Evolutionary conservation across 768 basidiomycete species (phyloP).

Genomic region (Macrolepiota fuliginosa): DNA sequence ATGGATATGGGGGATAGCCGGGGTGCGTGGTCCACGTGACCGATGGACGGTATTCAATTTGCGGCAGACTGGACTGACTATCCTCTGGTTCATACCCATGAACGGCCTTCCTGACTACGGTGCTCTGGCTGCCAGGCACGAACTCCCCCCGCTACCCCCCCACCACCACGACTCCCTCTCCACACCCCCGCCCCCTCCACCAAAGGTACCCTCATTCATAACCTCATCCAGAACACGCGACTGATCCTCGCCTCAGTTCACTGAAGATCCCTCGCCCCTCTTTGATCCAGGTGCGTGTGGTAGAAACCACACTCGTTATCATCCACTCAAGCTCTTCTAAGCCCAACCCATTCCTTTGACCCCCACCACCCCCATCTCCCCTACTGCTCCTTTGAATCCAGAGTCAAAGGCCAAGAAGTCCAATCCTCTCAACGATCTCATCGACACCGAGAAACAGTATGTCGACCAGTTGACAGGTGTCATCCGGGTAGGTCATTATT

Average conservation of each 20-base stretch:
- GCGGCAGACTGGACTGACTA: too few species aligned
- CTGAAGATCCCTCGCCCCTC: constrained; percentile 12
- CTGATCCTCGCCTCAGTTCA: constrained; percentile 1
- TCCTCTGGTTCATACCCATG: neutral
- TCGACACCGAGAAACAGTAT: constrained; percentile 91
- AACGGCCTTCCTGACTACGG: constrained; percentile 1
- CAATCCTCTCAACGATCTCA: constrained; percentile 88
- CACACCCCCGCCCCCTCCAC: constrained; percentile 10
- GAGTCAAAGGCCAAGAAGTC: constrained; percentile 57
- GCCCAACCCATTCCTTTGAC: constrained; percentile 24
- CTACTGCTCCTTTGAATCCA: constrained; percentile 22
- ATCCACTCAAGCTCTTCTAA: constrained; percentile 16
- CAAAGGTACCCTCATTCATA: neutral
- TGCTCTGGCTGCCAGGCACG: constrained; percentile 1
- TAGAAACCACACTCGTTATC: constrained; percentile 8
- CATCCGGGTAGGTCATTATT: constrained; percentile 67
- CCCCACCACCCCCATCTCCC: constrained; percentile 36
- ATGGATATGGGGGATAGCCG: neutral
- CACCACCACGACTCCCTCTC: neutral
- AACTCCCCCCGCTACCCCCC: neutral
- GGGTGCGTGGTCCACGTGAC: neutral
- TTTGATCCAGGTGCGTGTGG: constrained; percentile 23
- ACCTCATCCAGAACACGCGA: neutral
- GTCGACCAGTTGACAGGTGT: constrained; percentile 88
- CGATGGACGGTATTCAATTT: neutral